Evolutionary conservation across 2,329 filamentous ascomycete genomes (phyloP).

Genomic region (Hypomyces rosellus): DNA sequence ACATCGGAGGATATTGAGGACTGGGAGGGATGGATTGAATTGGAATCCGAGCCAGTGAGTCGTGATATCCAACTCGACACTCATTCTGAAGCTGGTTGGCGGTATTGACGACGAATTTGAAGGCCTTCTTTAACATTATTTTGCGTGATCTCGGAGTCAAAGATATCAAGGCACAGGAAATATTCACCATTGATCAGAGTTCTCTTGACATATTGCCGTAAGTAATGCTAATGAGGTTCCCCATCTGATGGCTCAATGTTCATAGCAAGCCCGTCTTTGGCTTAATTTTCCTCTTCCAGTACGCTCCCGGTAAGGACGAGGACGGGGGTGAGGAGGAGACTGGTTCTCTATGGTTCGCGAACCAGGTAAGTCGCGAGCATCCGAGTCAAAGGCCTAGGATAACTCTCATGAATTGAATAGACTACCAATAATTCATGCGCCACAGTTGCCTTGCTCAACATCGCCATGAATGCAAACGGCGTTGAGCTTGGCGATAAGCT

Average conservation of each 20-base stretch:
- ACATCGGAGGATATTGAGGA: conserved; percentile 46
- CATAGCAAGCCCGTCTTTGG: conserved; percentile 68
- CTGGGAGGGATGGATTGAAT: conserved; percentile 72
- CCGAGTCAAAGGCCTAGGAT: background rate
- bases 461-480: conserved; percentile 73
- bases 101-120: background rate
- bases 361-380: conserved; percentile 55
- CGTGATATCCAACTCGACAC: background rate
- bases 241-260: background rate
- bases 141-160: conserved; percentile 70
- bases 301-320: conserved; percentile 51
- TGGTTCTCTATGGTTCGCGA: conserved; percentile 78
- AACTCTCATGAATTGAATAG: conserved; percentile 32
- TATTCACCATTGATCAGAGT: conserved; percentile 65
- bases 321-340: conserved; percentile 44
- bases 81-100: background rate
- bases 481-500: conserved; percentile 66
- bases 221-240: conserved; percentile 17
- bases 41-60: conserved; percentile 82
- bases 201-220: conserved; percentile 58
- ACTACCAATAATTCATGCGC: conserved; percentile 81
- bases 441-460: conserved; percentile 87
- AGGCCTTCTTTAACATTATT: conserved; percentile 84
- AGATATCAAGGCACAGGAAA: conserved; percentile 67
- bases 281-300: conserved; percentile 84